Conservation (phyloP, 2,329 filamentous ascomycete species). For the Colletotrichum musicola region DNA sequence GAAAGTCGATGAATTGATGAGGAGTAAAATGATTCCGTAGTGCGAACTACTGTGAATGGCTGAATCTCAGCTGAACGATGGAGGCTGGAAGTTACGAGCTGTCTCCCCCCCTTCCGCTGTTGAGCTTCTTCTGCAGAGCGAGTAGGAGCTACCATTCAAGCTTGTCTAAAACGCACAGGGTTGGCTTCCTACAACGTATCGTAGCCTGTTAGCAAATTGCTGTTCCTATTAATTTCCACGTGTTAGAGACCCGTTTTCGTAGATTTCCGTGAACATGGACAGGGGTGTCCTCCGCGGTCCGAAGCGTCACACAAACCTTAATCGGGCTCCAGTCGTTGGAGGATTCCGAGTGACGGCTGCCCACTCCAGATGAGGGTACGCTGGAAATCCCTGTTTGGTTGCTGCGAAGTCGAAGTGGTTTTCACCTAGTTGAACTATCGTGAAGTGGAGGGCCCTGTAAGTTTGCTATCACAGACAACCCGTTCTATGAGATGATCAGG, state of each 20-base stretch:
- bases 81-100: too few species aligned
- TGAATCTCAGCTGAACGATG: too few species aligned
- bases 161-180: background rate
- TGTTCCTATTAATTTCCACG: background rate
- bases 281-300: constrained; percentile 10
- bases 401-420: background rate
- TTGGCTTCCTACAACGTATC: background rate
- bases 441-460: background rate
- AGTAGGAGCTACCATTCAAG: background rate
- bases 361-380: background rate
- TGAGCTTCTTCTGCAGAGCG: background rate
- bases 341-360: background rate
- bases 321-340: background rate
- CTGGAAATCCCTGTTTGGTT: background rate
- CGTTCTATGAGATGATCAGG: too few species aligned
- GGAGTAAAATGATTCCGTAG: background rate
- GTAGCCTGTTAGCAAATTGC: background rate
- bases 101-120: too few species aligned
- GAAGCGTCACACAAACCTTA: constrained; percentile 3
- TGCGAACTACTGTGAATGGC: background rate
- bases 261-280: background rate
- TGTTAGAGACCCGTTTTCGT: background rate
- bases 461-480: background rate
- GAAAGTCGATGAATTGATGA: background rate
- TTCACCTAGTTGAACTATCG: background rate